Evolutionary conservation across 106 monocot genomes (phyloP), one percentile per base, ranked within the genome.

Genomic region (Vanilla planifolia): DNA sequence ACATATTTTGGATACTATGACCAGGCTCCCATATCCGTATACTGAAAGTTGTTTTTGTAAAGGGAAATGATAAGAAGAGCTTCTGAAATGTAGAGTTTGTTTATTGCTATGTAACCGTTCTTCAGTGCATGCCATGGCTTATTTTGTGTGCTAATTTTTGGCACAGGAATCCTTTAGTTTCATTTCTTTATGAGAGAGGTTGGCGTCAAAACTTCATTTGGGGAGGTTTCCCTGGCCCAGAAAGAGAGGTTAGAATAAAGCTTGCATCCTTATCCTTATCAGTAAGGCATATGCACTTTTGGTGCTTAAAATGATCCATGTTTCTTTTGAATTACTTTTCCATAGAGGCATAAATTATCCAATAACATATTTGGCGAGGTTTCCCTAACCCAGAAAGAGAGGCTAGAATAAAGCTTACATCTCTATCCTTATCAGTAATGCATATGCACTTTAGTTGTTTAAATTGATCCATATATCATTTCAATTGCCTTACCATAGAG

Each of bases 181-280:
- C 93, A 46, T 94, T 75, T 89, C 85, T 94, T 62, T 94, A 94
- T 60, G 93, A 94, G 63, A 85, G 93, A 48, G 93, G 93, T 46
- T 94, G 93, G 93, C 93, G 93, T 33, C 93, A 89, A 72, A 86
- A 75, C 65, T 94, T 94, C 34, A 34, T 76, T 43, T 79, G 77
- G 73, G 83, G 73, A 33, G 89, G 89, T 61, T 89, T 89, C 59
- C 93, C 93, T 30, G 93, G 93, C 27, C 75, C 77, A 51, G 78
- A 89, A 69, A 89, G 62, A 73, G 93, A 94, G 93, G 93, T 94
- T 56, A 50, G 24, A 47, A 47, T n/a, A 47, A 8, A 47, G 6
- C 47, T 47, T 25, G 10, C 25, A 9, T 19, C 20, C 3, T 20
- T 19, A 19, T 45, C 44, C 20, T 4, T 45, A 45, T 16, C 2